Evolutionary conservation across 2,329 filamentous ascomycete genomes (phyloP).

Genomic region (Apiospora phragmitis): DNA sequence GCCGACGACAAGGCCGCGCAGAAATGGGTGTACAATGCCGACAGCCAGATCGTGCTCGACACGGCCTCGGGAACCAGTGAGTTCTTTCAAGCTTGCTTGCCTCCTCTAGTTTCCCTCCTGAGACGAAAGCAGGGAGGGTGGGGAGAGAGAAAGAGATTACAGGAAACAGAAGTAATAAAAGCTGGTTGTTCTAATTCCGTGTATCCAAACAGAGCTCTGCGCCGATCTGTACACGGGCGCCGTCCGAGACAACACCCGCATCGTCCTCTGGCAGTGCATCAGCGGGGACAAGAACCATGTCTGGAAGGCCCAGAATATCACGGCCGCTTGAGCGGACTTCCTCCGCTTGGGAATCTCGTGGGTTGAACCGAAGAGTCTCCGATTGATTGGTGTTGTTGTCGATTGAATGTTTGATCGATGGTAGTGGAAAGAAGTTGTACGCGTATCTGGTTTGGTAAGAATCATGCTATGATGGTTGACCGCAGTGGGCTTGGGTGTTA

Average conservation of each 20-base stretch:
- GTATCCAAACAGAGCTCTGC: constrained; percentile 13
- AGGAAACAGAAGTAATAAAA: background rate
- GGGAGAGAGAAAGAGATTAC: background rate
- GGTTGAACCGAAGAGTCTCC: background rate
- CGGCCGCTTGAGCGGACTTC: background rate
- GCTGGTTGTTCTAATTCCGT: background rate
- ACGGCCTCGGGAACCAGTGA: constrained; percentile 34
- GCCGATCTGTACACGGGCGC: constrained; percentile 14
- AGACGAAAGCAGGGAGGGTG: background rate
- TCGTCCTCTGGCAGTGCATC: constrained; percentile 17
- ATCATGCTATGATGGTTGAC: too few species aligned
- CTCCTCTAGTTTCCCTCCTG: background rate
- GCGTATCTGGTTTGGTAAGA: background rate
- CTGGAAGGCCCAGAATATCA: constrained; percentile 10
- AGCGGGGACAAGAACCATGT: constrained; percentile 16
- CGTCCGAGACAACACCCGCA: constrained; percentile 13
- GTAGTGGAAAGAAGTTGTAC: background rate
- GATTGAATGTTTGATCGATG: background rate
- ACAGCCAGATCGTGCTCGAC: constrained; percentile 40
- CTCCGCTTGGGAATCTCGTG: background rate
- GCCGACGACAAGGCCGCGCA: constrained; percentile 33
- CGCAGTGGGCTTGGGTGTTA: background rate
- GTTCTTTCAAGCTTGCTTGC: constrained; percentile 14
- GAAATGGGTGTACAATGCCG: constrained; percentile 38
- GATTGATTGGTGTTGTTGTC: background rate